Evolutionary conservation across 805 yeast species (phyloP).

Genomic region (Candida silvicultrix): DNA sequence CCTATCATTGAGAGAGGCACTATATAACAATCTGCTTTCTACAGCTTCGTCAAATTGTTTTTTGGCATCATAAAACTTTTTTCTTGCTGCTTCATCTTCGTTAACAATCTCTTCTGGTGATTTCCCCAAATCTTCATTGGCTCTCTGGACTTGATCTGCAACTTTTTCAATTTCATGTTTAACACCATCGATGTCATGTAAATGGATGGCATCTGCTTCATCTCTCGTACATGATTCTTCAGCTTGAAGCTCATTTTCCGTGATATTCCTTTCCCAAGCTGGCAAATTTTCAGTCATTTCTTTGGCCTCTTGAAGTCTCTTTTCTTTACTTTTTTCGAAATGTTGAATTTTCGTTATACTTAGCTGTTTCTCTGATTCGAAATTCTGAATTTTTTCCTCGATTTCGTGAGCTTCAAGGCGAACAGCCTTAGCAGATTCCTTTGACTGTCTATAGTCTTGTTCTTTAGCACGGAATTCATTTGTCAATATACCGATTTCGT

Average conservation of each 20-base stretch:
- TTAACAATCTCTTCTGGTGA: constrained; percentile 48
- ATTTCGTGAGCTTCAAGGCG: constrained; percentile 11
- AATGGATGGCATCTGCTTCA: constrained; percentile 32
- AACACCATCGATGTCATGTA: constrained; percentile 41
- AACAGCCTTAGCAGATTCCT: background rate
- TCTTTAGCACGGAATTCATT: constrained; percentile 13
- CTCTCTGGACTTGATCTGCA: constrained; percentile 39
- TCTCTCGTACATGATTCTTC: constrained; percentile 39
- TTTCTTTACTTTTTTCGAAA: constrained; percentile 9
- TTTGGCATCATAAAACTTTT: constrained; percentile 36
- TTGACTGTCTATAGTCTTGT: constrained; percentile 10
- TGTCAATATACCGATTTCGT: constrained; percentile 18
- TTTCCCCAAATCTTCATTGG: constrained; percentile 49
- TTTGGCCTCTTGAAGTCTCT: constrained; percentile 16
- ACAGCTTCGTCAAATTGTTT: constrained; percentile 31
- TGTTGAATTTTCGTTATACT: constrained; percentile 9
- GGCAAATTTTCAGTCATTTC: constrained; percentile 13
- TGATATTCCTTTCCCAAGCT: constrained; percentile 10
- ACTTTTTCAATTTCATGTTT: constrained; percentile 41
- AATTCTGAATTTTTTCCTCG: constrained; percentile 3
- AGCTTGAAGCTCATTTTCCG: constrained; percentile 24
- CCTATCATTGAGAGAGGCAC: constrained; percentile 37
- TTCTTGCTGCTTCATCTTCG: constrained; percentile 38
- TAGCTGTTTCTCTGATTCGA: constrained; percentile 9
- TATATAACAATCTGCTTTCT: constrained; percentile 24